Conservation (phyloP, 2,329 filamentous ascomycete species). For the Ophiostoma ips region DNA sequence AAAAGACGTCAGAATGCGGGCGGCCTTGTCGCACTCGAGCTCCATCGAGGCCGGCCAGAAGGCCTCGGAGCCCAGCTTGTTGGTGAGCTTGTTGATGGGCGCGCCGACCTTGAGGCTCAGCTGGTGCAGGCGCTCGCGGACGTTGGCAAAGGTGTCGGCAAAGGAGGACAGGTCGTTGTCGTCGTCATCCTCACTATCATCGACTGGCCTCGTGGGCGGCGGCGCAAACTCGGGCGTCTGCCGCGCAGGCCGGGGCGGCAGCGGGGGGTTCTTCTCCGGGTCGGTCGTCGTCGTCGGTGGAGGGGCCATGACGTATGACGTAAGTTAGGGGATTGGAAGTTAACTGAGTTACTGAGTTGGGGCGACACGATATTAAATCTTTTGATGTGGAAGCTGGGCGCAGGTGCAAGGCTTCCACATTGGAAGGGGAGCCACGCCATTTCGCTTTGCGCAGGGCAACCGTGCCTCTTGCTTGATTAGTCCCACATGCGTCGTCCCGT, state of each 20-base stretch:
- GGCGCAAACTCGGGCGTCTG: neutral
- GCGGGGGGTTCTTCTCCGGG: neutral
- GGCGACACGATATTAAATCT: no score
- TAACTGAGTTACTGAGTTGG: no score
- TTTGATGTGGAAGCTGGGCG: no score
- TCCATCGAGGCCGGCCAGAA: slow-evolving; percentile 66
- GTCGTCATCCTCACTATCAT: neutral
- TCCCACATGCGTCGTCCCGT: no score
- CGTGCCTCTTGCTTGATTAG: no score
- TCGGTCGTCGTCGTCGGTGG: neutral
- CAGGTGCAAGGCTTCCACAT: no score
- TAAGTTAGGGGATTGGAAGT: no score
- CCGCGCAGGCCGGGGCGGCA: neutral
- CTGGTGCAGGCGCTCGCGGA: slow-evolving; percentile 16
- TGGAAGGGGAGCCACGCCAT: no score
- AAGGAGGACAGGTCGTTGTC: neutral
- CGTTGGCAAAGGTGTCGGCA: neutral
- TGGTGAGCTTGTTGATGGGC: slow-evolving; percentile 55
- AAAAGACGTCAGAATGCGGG: slow-evolving; percentile 59
- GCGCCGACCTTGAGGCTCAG: slow-evolving; percentile 28
- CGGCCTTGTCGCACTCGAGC: slow-evolving; percentile 64
- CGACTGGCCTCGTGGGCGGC: neutral
- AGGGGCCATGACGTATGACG: no score
- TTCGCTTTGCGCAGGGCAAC: no score
- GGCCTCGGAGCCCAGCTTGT: slow-evolving; percentile 54